Evolutionary conservation across 177 flowering plant genomes (phyloP), one percentile per base, ranked within the genome.

Genomic region (Vitis hybrid): DNA sequence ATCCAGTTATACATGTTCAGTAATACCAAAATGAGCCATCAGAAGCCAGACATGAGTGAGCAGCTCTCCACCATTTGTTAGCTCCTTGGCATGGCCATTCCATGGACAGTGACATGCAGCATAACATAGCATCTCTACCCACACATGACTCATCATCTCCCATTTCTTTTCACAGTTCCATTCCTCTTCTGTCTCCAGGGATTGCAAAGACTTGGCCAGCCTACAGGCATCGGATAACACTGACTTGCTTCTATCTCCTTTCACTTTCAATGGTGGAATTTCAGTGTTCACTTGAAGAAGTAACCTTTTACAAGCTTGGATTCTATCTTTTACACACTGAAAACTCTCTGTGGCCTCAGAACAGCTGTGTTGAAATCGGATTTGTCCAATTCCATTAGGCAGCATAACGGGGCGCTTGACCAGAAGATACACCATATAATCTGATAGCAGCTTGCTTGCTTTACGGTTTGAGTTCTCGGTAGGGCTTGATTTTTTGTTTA

Each of bases 341-440:
- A 78, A 66, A 58, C 71, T 65, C 39, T 30, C 64, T 19, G 0
- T 50, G 34, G 74, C 77, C 62, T 75, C 72, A 6, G 73, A 65
- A 51, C 71, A 67, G 0, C 79, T 73, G 18, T 75, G 77, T 2
- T 65, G 64, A 62, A 73, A 72, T 56, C 77, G 65, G n/a, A 78
- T 75, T 68, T 30, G 12, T 3, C 79, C 79, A 17, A 80, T 72
- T 32, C 80, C 79, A 1, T 14, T 45, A 1, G 83, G 81, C 62
- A 78, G 51, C 77, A 75, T 75, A 23, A 66, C 68, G 18, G 81
- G 79, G 17, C 51, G 45, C 58, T 32, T 12, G 4, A 73, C 67
- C 5, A 73, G 71, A n/a, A 81, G 71, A 65, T 81, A 73, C 54
- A 81, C 26, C 83, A 81, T 73, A 17, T 81, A 81, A 19, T 68